Evolutionary conservation across 2,329 filamentous ascomycete species (phyloP), one percentile per base, ranked within the genome.

Genomic region (Fusarium miscanthi): DNA sequence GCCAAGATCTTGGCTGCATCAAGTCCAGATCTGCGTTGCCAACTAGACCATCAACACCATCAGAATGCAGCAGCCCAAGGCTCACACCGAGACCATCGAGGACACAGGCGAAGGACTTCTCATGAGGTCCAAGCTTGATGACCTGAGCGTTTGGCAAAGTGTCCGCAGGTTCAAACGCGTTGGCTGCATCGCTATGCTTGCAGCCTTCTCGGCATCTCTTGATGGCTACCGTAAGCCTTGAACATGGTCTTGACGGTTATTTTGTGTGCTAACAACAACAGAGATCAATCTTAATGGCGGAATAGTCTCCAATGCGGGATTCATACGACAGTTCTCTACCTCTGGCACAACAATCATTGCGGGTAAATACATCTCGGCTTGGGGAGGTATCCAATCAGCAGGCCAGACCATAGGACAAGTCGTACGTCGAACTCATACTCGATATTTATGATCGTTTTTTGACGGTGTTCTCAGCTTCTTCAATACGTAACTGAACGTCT

Each of bases 361-460:
- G 23, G 49, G 33, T 1, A 52, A 52, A 52, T 52, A 52, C 3
- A 38, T 52, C 6, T 52, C 49, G 23, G 49, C 49, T 0, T 52
- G 49, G 49, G 49, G 49, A 4, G 49, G 49, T 17, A 52, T 52
- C 11, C 49, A 52, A 17, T 52, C 49, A 25, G 49, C 49, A 12
- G 49, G 49, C 23, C 49, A 52, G 33, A 52, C 49, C 23, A 52
- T 52, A 6, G 49, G 49, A 0, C 49, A 52, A 38, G 23, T 52
- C 6, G 49, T 52, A 37, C n/a, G 49, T 52, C 6, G 8, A 52
- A 1, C 5, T 25, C 11, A 27, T 33, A 8, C 31, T 37, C 4
- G 0, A 2, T 11, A 21, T 27, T 11, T 37, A 3, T 2, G 11
- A 37, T 52, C 0, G 0, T 19, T 5, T 6, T 4, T 38, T 52